phyloP scores from a whole-genome alignment of 163 green algal species.

The Scenedesmus sp. region DNA sequence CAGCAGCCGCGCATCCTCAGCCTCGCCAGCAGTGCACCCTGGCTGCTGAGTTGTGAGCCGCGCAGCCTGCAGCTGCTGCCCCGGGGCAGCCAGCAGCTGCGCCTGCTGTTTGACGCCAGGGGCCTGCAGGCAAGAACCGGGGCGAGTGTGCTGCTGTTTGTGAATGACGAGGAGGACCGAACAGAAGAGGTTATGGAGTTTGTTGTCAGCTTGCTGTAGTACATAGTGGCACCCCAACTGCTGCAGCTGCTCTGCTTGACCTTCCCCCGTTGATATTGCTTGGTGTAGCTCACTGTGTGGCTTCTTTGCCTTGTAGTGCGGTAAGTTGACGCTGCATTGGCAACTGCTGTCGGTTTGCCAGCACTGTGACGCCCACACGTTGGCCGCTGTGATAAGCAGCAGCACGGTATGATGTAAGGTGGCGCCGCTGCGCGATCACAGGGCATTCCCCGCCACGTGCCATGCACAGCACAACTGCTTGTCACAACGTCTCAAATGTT shows the following conservation, averaged over 20 bases:
- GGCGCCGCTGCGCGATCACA: too few relatives aligned
- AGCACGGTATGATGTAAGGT: too few relatives aligned
- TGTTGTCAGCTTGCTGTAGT: background rate
- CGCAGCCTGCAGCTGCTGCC: slow-evolving; percentile 10
- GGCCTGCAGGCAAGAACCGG: background rate
- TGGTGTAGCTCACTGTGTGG: too few relatives aligned
- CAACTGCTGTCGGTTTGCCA: too few relatives aligned
- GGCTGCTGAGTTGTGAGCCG: slow-evolving; percentile 35
- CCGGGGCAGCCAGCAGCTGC: background rate
- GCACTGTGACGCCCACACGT: too few relatives aligned
- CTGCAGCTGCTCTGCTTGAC: background rate
- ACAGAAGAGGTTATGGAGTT: slow-evolving; percentile 36
- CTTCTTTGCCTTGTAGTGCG: too few relatives aligned
- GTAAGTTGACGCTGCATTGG: too few relatives aligned
- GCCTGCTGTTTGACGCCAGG: slow-evolving; percentile 11
- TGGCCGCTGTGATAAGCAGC: too few relatives aligned
- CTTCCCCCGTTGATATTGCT: too few relatives aligned
- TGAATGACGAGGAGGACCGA: slow-evolving; percentile 12
- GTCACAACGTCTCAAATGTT: too few relatives aligned
- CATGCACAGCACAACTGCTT: too few relatives aligned
- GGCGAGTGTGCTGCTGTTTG: slow-evolving; percentile 10
- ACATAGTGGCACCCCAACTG: background rate
- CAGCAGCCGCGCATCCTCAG: background rate
- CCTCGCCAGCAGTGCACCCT: slow-evolving; percentile 4
- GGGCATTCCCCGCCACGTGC: too few relatives aligned